phyloP scores from a whole-genome alignment of 2,329 filamentous ascomycete genomes.

The Apiospora rasikravindrae region DNA sequence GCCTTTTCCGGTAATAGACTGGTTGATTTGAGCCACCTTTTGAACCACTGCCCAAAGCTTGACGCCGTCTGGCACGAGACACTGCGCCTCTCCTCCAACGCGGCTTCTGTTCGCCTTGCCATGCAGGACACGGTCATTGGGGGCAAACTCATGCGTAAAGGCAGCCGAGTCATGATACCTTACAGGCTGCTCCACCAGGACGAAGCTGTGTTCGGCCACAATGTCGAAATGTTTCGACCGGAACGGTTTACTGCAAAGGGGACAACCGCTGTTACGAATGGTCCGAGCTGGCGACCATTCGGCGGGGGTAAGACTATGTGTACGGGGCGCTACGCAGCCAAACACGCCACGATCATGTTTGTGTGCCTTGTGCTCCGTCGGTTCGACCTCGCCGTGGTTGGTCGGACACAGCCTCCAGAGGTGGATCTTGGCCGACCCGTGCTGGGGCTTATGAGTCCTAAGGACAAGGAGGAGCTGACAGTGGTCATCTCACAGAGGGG shows the following conservation, averaged over 20 bases:
- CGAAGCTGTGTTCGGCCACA: constrained; percentile 18
- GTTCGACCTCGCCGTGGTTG: constrained; percentile 5
- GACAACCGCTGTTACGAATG: background rate
- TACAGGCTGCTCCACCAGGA: constrained; percentile 32
- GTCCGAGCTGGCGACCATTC: background rate
- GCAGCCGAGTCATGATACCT: constrained; percentile 43
- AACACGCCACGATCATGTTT: background rate
- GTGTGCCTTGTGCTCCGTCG: background rate
- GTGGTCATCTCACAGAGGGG: too few species aligned
- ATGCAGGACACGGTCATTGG: constrained; percentile 42
- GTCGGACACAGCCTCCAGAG: background rate
- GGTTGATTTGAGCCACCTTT: background rate
- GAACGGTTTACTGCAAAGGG: constrained; percentile 18
- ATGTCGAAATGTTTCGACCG: background rate
- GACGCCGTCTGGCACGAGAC: constrained; percentile 45
- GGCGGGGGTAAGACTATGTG: constrained; percentile 19
- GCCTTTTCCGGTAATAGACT: background rate
- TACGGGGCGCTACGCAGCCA: constrained; percentile 15
- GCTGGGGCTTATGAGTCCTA: constrained; percentile 16
- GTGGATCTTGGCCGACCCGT: background rate
- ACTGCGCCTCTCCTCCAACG: constrained; percentile 35
- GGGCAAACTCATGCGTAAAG: constrained; percentile 43
- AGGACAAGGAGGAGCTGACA: too few species aligned
- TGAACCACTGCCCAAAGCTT: constrained; percentile 39
- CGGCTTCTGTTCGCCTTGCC: constrained; percentile 38